Conservation (phyloP, 306 rosid genomes). For the Castanea mollissima region DNA sequence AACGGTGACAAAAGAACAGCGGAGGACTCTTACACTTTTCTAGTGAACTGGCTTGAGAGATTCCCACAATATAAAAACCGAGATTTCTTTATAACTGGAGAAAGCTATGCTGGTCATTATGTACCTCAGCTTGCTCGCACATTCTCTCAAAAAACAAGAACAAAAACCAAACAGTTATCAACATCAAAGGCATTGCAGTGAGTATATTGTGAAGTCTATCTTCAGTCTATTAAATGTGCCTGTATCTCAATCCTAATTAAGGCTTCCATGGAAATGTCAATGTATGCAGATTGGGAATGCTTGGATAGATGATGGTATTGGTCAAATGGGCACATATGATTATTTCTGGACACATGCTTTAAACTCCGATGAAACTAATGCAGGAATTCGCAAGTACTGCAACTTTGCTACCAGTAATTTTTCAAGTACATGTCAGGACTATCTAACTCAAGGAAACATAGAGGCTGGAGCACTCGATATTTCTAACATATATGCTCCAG, state of each 20-base stretch:
- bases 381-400: conserved; percentile 41
- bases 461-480: conserved; percentile 36
- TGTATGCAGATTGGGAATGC: conserved; percentile 58
- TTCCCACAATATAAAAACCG: conserved; percentile 58
- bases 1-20: conserved; percentile 64
- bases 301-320: conserved; percentile 49
- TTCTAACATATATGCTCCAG: conserved; percentile 52
- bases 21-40: conserved; percentile 48
- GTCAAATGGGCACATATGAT: conserved; percentile 40
- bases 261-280: not conserved
- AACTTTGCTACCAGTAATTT: conserved; percentile 24
- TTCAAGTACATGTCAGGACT: conserved; percentile 25
- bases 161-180: conserved; percentile 34
- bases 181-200: conserved; percentile 64
- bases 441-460: not conserved
- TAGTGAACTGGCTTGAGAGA: conserved; percentile 58
- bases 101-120: conserved; percentile 75
- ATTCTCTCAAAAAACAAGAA: conserved; percentile 34
- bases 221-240: not conserved
- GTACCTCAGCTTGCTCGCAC: conserved; percentile 54
- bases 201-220: conserved; percentile 22
- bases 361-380: conserved; percentile 53
- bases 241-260: not conserved
- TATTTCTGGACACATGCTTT: conserved; percentile 51
- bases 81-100: conserved; percentile 55